Evolutionary conservation across 257 asterid genomes (phyloP).

Genomic region (Coffea canephora): DNA sequence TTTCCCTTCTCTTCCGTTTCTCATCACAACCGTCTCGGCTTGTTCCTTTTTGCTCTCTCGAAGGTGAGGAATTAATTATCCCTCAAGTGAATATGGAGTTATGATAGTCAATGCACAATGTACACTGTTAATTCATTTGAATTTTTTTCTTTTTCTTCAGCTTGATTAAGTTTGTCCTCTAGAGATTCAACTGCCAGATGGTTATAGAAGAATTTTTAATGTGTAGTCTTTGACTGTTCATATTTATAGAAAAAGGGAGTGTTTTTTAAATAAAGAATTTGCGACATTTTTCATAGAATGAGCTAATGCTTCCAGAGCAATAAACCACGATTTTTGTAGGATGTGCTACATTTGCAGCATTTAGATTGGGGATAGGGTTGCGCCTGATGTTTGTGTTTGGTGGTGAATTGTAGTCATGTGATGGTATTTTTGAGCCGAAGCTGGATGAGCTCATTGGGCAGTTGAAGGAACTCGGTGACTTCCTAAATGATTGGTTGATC

Average conservation of each 20-base stretch:
- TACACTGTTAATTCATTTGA: background rate
- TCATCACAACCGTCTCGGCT: constrained; percentile 82
- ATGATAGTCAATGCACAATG: background rate
- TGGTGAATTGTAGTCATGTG: constrained; percentile 54
- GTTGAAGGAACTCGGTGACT: constrained; percentile 60
- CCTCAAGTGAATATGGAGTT: background rate
- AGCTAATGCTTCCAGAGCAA: background rate
- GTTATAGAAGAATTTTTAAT: too few relatives aligned
- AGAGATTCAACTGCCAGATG: too few relatives aligned
- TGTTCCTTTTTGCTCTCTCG: constrained; percentile 64
- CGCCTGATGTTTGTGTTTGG: constrained; percentile 2
- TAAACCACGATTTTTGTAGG: background rate
- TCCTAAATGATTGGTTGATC: constrained; percentile 65
- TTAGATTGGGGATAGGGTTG: background rate
- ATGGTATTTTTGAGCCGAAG: constrained; percentile 74
- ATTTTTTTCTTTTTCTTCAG: too few relatives aligned
- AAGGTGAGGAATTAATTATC: constrained; percentile 44
- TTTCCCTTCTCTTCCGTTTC: constrained; percentile 83
- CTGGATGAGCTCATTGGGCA: constrained; percentile 60
- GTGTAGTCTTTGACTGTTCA: too few relatives aligned
- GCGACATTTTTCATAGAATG: background rate
- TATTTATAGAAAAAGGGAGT: background rate
- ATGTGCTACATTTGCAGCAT: background rate
- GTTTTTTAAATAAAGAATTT: background rate
- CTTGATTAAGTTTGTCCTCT: background rate